These are phyloP conservation scores for Trypanosoma lewisi DNA, from an alignment of 208 protist species.

Conservation along the genomic window DNA sequence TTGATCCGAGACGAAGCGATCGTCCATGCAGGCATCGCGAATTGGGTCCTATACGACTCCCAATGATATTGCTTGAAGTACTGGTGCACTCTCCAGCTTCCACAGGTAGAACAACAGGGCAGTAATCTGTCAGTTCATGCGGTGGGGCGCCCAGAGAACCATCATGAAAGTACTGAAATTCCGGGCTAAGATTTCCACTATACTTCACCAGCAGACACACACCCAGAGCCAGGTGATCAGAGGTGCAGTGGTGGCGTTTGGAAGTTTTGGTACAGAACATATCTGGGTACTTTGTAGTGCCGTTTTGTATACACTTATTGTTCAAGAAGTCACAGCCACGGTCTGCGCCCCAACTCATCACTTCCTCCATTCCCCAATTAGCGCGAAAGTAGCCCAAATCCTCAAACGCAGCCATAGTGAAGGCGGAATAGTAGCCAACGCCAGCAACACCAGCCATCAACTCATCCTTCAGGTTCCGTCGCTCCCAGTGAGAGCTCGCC, in stretches of 20 bases:
- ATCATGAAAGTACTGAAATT: constrained; percentile 5
- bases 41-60: neutral
- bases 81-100: neutral
- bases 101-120: neutral
- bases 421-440: constrained; percentile 40
- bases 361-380: constrained; percentile 52
- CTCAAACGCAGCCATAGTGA: constrained; percentile 78
- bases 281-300: constrained; percentile 25
- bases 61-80: neutral
- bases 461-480: constrained; percentile 29
- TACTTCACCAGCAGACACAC: constrained; percentile 11
- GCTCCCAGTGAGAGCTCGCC: too few relatives aligned
- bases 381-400: constrained; percentile 72
- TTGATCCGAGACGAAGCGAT: neutral
- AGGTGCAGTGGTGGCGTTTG: constrained; percentile 25
- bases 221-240: constrained; percentile 24
- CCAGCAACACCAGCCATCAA: constrained; percentile 20
- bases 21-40: constrained; percentile 8
- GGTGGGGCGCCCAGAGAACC: constrained; percentile 1
- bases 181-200: neutral
- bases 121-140: constrained; percentile 5
- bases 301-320: constrained; percentile 36
- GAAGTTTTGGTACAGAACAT: constrained; percentile 46
- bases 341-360: constrained; percentile 61
- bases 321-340: constrained; percentile 49